phyloP scores from a whole-genome alignment of 2,329 filamentous ascomycete species.

The Mycosphaerelloides madeirae region DNA sequence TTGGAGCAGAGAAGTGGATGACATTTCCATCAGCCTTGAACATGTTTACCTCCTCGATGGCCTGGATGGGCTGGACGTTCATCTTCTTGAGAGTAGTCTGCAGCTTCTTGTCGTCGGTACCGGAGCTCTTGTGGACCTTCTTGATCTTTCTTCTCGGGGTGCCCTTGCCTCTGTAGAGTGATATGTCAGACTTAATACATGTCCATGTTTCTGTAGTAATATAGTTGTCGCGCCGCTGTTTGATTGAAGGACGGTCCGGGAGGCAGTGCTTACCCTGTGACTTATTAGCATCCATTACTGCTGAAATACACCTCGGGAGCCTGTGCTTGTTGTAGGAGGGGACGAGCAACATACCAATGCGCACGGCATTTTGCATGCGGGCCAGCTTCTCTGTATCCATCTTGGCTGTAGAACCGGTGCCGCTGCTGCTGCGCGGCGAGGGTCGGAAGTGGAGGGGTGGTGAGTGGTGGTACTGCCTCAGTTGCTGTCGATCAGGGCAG shows the following conservation, averaged over 20 bases:
- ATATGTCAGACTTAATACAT: conserved; percentile 19
- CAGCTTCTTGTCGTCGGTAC: conserved; percentile 99
- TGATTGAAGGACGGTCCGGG: not conserved
- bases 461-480: conserved; percentile 16
- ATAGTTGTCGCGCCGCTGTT: not conserved
- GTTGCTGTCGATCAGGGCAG: conserved; percentile 17
- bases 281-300: conserved; percentile 21
- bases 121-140: conserved; percentile 89
- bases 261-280: conserved; percentile 30
- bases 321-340: not conserved
- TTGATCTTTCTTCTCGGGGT: conserved; percentile 97
- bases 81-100: conserved; percentile 97
- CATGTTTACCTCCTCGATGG: conserved; percentile 99
- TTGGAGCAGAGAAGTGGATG: conserved; percentile 97
- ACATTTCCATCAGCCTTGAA: conserved; percentile 99
- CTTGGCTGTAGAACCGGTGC: conserved; percentile 18
- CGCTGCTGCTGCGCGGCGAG: conserved; percentile 3
- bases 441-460: conserved; percentile 2
- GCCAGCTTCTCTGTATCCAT: conserved; percentile 65
- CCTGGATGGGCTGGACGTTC: conserved; percentile 98
- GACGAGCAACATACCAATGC: conserved; percentile 59
- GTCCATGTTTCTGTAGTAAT: not conserved
- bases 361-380: conserved; percentile 61
- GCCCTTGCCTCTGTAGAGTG: conserved; percentile 74
- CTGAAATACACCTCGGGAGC: not conserved